Evolutionary conservation across 768 basidiomycete genomes (phyloP).

Genomic region (Termitomyces sp.): DNA sequence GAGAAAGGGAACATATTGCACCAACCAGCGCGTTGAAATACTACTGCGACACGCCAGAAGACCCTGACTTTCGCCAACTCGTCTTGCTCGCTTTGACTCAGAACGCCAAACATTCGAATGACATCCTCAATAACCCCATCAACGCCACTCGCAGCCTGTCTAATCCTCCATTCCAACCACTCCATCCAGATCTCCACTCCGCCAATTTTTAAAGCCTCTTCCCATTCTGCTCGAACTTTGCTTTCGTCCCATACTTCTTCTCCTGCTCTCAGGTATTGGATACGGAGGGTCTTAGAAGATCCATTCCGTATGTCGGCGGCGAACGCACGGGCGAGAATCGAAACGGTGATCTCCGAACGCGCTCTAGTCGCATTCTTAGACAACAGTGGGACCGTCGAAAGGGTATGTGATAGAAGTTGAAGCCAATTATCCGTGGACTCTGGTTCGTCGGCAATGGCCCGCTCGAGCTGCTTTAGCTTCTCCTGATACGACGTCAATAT

Average conservation of each 20-base stretch:
- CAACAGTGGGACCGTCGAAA: constrained; percentile 54
- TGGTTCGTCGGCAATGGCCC: constrained; percentile 47
- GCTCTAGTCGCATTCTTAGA: constrained; percentile 69
- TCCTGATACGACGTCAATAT: constrained; percentile 53
- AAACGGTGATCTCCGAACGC: constrained; percentile 66
- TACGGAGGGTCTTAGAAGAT: constrained; percentile 45
- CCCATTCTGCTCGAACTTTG: constrained; percentile 64
- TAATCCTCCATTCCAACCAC: constrained; percentile 76
- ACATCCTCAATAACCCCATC: constrained; percentile 53
- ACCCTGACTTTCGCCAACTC: constrained; percentile 56
- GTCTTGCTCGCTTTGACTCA: constrained; percentile 36
- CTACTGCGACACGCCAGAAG: constrained; percentile 68
- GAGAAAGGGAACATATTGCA: not conserved
- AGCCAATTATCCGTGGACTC: constrained; percentile 58
- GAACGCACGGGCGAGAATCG: constrained; percentile 65
- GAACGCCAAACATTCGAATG: constrained; percentile 36
- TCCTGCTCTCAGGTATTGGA: constrained; percentile 67
- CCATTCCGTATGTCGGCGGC: constrained; percentile 48
- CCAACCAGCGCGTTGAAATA: constrained; percentile 64
- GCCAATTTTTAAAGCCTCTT: constrained; percentile 51
- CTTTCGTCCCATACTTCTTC: constrained; percentile 66
- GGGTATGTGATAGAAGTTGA: constrained; percentile 54
- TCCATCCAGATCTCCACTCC: constrained; percentile 67
- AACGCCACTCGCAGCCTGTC: constrained; percentile 42
- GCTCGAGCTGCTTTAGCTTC: constrained; percentile 56